A percentile compares a stretch with the other conserved stretches of the same genome.
Evolutionary conservation across 177 flowering plant genomes (phyloP).

Genomic region (Tripterygium wilfordii): DNA sequence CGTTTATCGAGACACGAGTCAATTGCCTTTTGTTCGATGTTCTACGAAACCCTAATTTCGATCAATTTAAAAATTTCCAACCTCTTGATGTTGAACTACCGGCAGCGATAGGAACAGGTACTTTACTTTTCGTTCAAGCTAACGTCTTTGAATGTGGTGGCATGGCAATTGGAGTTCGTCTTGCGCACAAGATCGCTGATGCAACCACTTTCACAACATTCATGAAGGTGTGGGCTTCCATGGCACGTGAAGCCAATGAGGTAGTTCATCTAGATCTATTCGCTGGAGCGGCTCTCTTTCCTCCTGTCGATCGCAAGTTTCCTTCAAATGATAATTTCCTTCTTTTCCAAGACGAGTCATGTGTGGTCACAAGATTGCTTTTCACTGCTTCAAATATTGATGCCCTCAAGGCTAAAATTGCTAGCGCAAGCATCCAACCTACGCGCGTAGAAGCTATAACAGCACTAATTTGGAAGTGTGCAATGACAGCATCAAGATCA

Average conservation of each 20-base stretch:
- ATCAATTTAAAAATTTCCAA: neutral
- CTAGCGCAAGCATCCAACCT: constrained; percentile 4
- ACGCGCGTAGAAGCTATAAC: constrained; percentile 24
- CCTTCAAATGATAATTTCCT: neutral
- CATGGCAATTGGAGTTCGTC: constrained; percentile 12
- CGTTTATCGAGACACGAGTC: constrained; percentile 22
- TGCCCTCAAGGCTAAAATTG: constrained; percentile 5
- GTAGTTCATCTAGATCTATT: no score
- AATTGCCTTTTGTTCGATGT: constrained; percentile 10
- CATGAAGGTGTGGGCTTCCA: constrained; percentile 14
- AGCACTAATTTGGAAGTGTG: constrained; percentile 27
- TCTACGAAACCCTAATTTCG: constrained; percentile 7
- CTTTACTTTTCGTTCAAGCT: constrained; percentile 14
- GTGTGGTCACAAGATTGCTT: constrained; percentile 13
- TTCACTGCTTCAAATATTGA: constrained; percentile 11
- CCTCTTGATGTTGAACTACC: no score
- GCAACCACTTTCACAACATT: constrained; percentile 8
- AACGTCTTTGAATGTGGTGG: constrained; percentile 18
- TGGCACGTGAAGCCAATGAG: neutral
- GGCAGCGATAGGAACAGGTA: no score
- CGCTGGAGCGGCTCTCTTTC: constrained; percentile 3
- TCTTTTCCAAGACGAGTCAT: neutral
- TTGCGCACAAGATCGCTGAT: constrained; percentile 17
- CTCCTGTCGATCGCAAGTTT: neutral
- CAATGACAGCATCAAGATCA: neutral